Evolutionary conservation across 768 basidiomycete genomes (phyloP).

Genomic region (Holtermannia corniformis): DNA sequence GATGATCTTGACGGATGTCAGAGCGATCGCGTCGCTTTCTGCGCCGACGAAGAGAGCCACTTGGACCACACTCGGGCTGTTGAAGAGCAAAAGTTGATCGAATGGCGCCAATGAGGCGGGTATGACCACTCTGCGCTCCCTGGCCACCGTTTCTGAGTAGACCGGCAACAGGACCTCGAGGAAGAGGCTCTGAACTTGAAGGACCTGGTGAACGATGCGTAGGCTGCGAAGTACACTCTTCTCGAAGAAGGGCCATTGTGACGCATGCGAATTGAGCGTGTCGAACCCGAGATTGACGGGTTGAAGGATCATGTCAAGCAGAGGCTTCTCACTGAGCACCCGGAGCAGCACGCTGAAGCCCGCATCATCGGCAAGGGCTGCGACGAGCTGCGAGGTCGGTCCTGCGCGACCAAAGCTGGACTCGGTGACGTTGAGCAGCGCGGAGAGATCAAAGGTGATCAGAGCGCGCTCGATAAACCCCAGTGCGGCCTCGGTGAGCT

Average conservation of each 20-base stretch:
- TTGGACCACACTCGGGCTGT: constrained; percentile 59
- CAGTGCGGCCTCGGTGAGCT: constrained; percentile 72
- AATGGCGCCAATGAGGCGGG: constrained; percentile 18
- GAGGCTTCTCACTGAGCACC: constrained; percentile 58
- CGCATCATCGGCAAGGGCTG: constrained; percentile 54
- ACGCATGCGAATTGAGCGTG: constrained; percentile 50
- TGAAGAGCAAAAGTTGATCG: constrained; percentile 33
- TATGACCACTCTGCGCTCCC: constrained; percentile 46
- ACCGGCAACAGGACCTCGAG: constrained; percentile 76
- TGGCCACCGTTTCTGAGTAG: constrained; percentile 49
- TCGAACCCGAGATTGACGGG: constrained; percentile 73
- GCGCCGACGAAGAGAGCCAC: constrained; percentile 70
- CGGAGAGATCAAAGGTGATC: constrained; percentile 70
- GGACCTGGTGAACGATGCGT: constrained; percentile 65
- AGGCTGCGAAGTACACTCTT: constrained; percentile 70
- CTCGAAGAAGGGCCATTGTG: constrained; percentile 55
- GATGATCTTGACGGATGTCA: constrained; percentile 71
- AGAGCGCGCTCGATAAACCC: constrained; percentile 76
- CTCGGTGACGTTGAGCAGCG: constrained; percentile 49
- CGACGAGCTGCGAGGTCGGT: constrained; percentile 17
- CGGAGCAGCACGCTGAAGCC: constrained; percentile 79
- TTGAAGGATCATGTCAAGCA: constrained; percentile 65
- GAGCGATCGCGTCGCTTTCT: constrained; percentile 57
- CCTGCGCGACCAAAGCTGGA: constrained; percentile 7
- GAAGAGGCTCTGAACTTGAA: constrained; percentile 82